Evolutionary conservation across 768 basidiomycete species (phyloP), one percentile per base, ranked within the genome.

Genomic region (Leucocoprinus birnbaumii): DNA sequence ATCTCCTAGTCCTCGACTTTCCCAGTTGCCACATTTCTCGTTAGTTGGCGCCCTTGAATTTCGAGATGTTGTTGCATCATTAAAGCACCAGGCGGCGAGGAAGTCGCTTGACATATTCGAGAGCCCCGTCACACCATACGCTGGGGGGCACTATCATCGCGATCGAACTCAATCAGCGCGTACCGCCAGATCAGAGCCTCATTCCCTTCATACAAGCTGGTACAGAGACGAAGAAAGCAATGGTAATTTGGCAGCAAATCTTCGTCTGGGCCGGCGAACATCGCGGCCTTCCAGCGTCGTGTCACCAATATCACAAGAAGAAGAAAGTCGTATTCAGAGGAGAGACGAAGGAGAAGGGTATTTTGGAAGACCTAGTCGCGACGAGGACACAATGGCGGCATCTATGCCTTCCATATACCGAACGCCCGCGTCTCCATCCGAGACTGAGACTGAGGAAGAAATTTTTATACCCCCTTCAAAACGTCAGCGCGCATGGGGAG

Each of bases 21-120:
- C 70, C 9, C 80, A 83, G 57, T 80, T 92, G 70, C 89, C 89
- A 2, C 91, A 89, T 0, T 93, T 93, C 63, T 98, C 96, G 2
- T 80, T 99, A 1, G 82, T 98, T 3, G 93, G 96, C 8, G 97
- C 97, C 0, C 81, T 99, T 42, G 97, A 99, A 69, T 99, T 99
- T 71, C 81, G 94, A 16, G 87, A 94, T 56, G 89, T 98, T 21
- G 88, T 99, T 19, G 79, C 88, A 10, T 86, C 88, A 0, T 75
- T 99, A 21, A 83, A 85, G 59, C 77, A 77, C 47, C 84, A 94
- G 62, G 86, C 87, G 9, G 78, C 82, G 2, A 74, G 75, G 0
- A 70, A 80, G 0, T 79, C 83, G 0, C 72, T 91, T 46, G 77
- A 69, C 56, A 73, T 84, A 3, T 92, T 92, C 59, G 87, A 89